Evolutionary conservation across 1,284 basidiomycete genomes (phyloP).

Genomic region (Dichomitus squalens): DNA sequence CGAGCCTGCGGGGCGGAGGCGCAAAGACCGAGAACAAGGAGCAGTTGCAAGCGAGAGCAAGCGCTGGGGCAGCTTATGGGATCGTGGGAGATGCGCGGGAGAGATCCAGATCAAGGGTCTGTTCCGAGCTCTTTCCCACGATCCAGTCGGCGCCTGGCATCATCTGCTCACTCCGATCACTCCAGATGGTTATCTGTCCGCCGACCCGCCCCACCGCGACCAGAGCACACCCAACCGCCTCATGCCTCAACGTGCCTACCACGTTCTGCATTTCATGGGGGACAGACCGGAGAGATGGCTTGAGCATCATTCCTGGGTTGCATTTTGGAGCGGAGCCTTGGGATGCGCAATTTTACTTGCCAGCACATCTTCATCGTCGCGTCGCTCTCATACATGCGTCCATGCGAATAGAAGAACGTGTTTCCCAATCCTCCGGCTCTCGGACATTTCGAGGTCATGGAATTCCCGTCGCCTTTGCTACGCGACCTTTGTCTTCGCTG

Average conservation of each 20-base stretch:
- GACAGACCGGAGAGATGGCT: background rate
- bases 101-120: constrained; percentile 10
- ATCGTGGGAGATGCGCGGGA: constrained; percentile 10
- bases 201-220: background rate
- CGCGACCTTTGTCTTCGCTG: background rate
- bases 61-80: background rate
- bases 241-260: background rate
- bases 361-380: background rate
- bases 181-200: background rate
- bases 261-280: background rate
- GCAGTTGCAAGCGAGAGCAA: too few relatives aligned
- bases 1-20: background rate
- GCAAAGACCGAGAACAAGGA: constrained; percentile 9
- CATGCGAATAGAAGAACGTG: constrained; percentile 5
- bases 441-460: background rate
- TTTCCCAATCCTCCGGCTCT: background rate
- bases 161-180: background rate
- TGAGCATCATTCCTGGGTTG: background rate
- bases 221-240: too few relatives aligned
- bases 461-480: background rate
- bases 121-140: background rate
- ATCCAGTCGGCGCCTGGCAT: background rate
- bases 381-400: background rate
- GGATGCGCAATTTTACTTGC: background rate
- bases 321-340: background rate